Evolutionary conservation across 805 yeast genomes (phyloP).

Genomic region (Kazachstania martiniae): DNA sequence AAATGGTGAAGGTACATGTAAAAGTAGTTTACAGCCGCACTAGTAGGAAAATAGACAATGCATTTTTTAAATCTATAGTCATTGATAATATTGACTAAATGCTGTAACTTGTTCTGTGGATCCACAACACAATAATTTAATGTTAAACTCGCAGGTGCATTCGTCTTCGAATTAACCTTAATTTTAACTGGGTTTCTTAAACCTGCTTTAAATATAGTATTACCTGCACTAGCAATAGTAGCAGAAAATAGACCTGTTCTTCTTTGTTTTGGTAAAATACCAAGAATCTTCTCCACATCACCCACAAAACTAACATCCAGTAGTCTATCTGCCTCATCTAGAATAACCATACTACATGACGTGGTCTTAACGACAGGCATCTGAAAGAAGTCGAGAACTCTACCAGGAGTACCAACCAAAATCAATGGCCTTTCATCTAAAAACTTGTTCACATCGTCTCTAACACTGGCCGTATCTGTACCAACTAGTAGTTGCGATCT

Average conservation of each 20-base stretch:
- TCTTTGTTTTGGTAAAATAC: slow-evolving; percentile 75
- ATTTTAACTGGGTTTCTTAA: slow-evolving; percentile 88
- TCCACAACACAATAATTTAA: slow-evolving; percentile 49
- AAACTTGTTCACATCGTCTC: slow-evolving; percentile 62
- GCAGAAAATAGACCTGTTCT: slow-evolving; percentile 93
- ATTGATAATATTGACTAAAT: slow-evolving; percentile 42
- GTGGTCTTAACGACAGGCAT: slow-evolving; percentile 46
- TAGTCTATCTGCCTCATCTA: slow-evolving; percentile 91
- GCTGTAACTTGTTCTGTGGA: slow-evolving; percentile 52
- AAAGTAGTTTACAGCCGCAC: slow-evolving; percentile 71
- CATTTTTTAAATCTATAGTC: slow-evolving; percentile 59
- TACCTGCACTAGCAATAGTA: slow-evolving; percentile 75
- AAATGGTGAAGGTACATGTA: slow-evolving; percentile 43
- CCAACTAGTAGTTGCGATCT: slow-evolving; percentile 49
- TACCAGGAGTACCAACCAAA: slow-evolving; percentile 86
- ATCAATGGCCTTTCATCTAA: slow-evolving; percentile 53
- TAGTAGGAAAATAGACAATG: slow-evolving; percentile 88
- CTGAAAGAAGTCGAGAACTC: slow-evolving; percentile 63
- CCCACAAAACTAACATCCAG: slow-evolving; percentile 65
- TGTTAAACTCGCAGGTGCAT: slow-evolving; percentile 52
- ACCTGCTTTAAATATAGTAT: slow-evolving; percentile 73
- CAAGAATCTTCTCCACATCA: slow-evolving; percentile 58
- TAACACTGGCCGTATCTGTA: slow-evolving; percentile 42
- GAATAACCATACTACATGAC: slow-evolving; percentile 59
- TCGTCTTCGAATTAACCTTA: slow-evolving; percentile 50